Evolutionary conservation across 1,139 yeast species (phyloP).

Genomic region (Sporopachydermia cereana): DNA sequence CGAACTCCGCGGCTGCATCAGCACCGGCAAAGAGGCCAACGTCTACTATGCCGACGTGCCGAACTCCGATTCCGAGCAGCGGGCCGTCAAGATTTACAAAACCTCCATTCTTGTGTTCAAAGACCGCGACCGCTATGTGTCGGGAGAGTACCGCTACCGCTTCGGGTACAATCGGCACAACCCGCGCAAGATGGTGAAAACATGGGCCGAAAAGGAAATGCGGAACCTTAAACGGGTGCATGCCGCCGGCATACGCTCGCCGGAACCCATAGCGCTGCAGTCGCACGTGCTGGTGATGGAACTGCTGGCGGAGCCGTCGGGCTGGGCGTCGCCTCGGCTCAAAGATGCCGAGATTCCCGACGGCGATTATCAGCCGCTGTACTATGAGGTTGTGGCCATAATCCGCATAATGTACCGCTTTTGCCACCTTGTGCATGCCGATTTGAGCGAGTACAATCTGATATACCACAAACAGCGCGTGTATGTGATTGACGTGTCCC

Average conservation of each 20-base stretch:
- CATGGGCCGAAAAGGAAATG: constrained; percentile 98
- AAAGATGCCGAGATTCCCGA: constrained; percentile 66
- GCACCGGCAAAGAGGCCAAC: constrained; percentile 97
- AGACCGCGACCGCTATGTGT: constrained; percentile 91
- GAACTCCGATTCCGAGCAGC: constrained; percentile 26
- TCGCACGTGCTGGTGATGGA: constrained; percentile 95
- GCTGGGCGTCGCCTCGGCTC: constrained; percentile 80
- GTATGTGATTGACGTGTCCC: constrained; percentile 93
- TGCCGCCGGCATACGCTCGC: constrained; percentile 75
- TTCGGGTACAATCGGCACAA: constrained; percentile 77
- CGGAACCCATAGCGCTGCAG: constrained; percentile 80
- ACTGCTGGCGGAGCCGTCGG: constrained; percentile 57
- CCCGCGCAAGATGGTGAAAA: constrained; percentile 93
- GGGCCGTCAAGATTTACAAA: constrained; percentile 89
- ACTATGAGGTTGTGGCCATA: constrained; percentile 68
- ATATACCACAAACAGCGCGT: constrained; percentile 66
- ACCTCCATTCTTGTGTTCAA: constrained; percentile 93
- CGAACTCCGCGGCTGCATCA: constrained; percentile 83
- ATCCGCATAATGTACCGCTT: constrained; percentile 82
- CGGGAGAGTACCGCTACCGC: constrained; percentile 89
- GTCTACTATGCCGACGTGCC: constrained; percentile 89
- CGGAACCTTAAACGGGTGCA: constrained; percentile 78
- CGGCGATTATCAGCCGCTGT: constrained; percentile 45
- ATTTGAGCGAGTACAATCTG: constrained; percentile 89
- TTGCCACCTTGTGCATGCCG: constrained; percentile 92